These are phyloP conservation scores for Jamesozyma piceae DNA, from an alignment of 805 yeast genomes.

Conservation along the genomic window DNA sequence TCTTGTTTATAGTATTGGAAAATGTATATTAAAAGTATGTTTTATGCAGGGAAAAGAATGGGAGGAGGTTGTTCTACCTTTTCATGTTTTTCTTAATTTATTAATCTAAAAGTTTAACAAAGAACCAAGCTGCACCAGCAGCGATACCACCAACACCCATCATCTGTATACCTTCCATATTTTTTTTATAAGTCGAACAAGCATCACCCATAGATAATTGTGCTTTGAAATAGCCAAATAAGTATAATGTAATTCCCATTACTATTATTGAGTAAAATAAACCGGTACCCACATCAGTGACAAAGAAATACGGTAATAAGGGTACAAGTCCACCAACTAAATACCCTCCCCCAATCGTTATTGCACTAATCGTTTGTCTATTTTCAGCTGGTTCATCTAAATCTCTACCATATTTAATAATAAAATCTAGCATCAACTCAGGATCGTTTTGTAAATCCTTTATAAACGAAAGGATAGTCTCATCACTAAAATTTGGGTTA, in stretches of 20 bases:
- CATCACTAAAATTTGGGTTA: constrained; percentile 47
- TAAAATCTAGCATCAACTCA: constrained; percentile 70
- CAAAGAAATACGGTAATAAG: constrained; percentile 81
- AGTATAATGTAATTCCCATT: constrained; percentile 77
- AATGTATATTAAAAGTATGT: too few relatives aligned
- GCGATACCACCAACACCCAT: constrained; percentile 92
- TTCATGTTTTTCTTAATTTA: too few relatives aligned
- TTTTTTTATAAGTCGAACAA: constrained; percentile 48
- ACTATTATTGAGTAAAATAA: constrained; percentile 63
- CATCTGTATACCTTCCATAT: constrained; percentile 84
- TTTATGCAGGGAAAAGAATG: too few relatives aligned
- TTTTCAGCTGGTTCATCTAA: constrained; percentile 91
- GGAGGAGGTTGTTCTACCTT: too few relatives aligned
- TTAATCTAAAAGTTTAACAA: constrained; percentile 64
- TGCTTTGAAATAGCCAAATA: constrained; percentile 82
- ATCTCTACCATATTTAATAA: constrained; percentile 84
- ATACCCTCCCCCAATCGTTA: constrained; percentile 83
- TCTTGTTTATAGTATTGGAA: too few relatives aligned
- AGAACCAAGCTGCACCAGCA: constrained; percentile 93
- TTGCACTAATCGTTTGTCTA: constrained; percentile 77
- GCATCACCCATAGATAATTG: constrained; percentile 75
- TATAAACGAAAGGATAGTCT: constrained; percentile 63
- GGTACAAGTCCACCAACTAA: constrained; percentile 91
- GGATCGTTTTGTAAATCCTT: constrained; percentile 74
- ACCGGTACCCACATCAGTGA: constrained; percentile 65